Conservation (phyloP, 2,329 filamentous ascomycete species). For the Ceratocystis diversiconidia region DNA sequence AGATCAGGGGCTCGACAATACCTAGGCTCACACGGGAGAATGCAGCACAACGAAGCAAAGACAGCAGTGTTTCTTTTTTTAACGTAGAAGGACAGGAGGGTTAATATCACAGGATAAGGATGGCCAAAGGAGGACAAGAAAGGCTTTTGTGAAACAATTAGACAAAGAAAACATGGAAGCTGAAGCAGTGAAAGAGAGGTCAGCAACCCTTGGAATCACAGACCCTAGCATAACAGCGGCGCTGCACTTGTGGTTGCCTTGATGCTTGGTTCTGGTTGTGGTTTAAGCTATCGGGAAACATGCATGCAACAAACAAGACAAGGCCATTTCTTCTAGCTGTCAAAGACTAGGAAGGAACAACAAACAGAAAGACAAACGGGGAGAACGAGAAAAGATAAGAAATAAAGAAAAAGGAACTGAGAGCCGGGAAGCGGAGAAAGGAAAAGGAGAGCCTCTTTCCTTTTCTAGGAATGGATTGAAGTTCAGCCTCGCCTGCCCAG, state of each 20-base stretch:
- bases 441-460: not conserved
- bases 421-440: not conserved
- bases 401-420: not conserved
- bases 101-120: too few relatives aligned
- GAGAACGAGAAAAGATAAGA: not conserved
- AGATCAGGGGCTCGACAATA: not conserved
- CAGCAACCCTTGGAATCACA: not conserved
- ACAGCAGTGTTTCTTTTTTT: not conserved
- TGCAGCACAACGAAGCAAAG: not conserved
- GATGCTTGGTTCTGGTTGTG: not conserved
- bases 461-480: not conserved
- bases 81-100: not conserved
- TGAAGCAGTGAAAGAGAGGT: not conserved
- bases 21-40: not conserved
- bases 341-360: not conserved
- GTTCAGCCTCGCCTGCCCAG: not conserved
- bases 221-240: not conserved
- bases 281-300: not conserved
- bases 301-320: not conserved
- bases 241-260: not conserved
- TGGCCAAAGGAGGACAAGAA: too few relatives aligned
- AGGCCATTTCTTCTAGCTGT: not conserved
- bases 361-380: not conserved
- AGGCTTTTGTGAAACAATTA: too few relatives aligned
- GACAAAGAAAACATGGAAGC: too few relatives aligned